Percentiles rank a stretch among this genome's conserved stretches.
phyloP scores from a whole-genome alignment of 306 rosid genomes.

The Senna tora region DNA sequence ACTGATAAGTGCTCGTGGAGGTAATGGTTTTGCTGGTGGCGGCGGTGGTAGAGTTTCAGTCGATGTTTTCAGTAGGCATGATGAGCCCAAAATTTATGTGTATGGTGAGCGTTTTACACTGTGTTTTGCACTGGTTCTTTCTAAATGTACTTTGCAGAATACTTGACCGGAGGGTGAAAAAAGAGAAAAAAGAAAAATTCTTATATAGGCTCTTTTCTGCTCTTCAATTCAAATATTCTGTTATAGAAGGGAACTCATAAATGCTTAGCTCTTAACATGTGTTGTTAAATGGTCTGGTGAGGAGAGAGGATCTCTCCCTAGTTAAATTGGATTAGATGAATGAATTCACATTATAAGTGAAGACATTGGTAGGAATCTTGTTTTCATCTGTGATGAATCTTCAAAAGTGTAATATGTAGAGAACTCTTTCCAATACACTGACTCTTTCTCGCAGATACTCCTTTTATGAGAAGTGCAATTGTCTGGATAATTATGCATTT shows the following conservation, averaged over 20 bases:
- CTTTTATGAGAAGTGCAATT: not conserved
- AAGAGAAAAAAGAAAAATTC: too few species aligned
- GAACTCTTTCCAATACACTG: not conserved
- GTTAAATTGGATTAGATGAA: not conserved
- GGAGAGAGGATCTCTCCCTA: not conserved
- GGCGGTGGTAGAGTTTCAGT: constrained; percentile 60
- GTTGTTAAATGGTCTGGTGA: not conserved
- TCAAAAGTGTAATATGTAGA: not conserved
- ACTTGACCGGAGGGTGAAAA: not conserved
- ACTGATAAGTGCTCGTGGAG: constrained; percentile 56
- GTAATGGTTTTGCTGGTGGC: constrained; percentile 55
- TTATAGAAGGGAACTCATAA: constrained; percentile 8
- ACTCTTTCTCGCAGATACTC: not conserved
- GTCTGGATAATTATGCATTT: constrained; percentile 11
- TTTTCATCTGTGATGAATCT: not conserved
- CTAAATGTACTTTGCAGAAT: constrained; percentile 15
- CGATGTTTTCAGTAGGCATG: constrained; percentile 59
- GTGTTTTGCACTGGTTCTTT: constrained; percentile 26
- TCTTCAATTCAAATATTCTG: not conserved
- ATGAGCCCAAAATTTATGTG: constrained; percentile 53
- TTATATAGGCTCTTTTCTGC: not conserved
- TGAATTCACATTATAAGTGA: not conserved
- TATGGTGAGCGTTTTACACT: constrained; percentile 46
- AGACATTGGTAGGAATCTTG: not conserved
- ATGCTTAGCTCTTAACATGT: constrained; percentile 7